Base-by-base conservation (phyloP, 179 eudicot species). In the Beta corolliflora region DNA sequence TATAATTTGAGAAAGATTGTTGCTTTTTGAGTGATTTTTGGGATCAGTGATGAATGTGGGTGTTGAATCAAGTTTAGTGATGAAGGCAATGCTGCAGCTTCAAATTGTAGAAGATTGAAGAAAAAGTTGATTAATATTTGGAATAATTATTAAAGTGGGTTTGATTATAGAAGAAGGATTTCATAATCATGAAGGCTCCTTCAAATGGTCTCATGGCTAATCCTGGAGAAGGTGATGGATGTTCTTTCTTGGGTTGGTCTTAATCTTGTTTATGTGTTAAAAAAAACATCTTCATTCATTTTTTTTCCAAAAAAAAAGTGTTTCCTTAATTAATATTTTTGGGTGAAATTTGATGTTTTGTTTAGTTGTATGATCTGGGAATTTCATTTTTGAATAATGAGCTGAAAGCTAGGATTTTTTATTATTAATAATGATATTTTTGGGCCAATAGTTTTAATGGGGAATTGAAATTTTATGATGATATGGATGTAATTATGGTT, bases 141-240 rank as follows among this genome's bases (percentile, higher is more conserved):
- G 21, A 48, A 48, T 48, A 60, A 71, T 55, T 64, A 58, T 68
- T 64, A 15, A 67, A 29, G 41, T 64, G 81, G 54, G 78, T 71
- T 72, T 79, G 56, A 41, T 67, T 68, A 36, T 14, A 46, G n/a
- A 52, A 45, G 64, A 58, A 14, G 48, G 21, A 9, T 29, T 19
- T 71, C 59, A 70, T 54, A 61, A 75, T 83, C 46, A 92, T 91
- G 97, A 92, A 89, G 86, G 88, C 90, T 84, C 97, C 94, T 31
- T 77, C 94, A 65, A 91, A 89, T 85, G 94, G 92, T 21, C 89
- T 83, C 89, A 72, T 89, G 78, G 64, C 91, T 63, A 90, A 85
- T 82, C 54, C 94, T n/a, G 86, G 73, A 79, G 98, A 93, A 87
- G 98, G 98, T 80, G 81, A 81, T 81, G 11, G 0, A 68, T 29